These are phyloP conservation scores for Santalum album DNA, from an alignment of 164 flowering plant genomes.

Conservation along the genomic window DNA sequence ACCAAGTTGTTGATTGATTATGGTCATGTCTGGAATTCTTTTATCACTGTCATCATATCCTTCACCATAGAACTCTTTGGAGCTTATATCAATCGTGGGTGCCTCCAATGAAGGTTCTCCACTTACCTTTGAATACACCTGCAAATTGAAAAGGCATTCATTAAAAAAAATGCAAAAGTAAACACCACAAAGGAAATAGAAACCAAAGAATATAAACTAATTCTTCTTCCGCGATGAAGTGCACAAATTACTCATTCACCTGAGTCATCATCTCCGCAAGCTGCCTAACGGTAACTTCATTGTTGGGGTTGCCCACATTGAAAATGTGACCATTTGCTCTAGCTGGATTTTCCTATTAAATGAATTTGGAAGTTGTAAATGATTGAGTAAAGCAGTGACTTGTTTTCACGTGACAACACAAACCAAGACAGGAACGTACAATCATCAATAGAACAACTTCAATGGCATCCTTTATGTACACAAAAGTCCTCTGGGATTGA, in stretches of 20 bases:
- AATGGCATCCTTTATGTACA: constrained; percentile 65
- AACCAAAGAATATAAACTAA: too few species aligned
- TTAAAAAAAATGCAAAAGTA: background rate
- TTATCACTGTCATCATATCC: constrained; percentile 98
- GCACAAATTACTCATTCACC: constrained; percentile 24
- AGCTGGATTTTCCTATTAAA: constrained; percentile 84
- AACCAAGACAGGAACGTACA: constrained; percentile 20
- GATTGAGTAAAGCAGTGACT: too few species aligned
- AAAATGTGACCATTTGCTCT: constrained; percentile 86
- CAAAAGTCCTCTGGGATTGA: constrained; percentile 54
- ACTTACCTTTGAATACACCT: constrained; percentile 86
- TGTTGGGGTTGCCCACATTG: constrained; percentile 87
- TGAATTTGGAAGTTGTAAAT: too few species aligned
- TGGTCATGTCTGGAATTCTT: constrained; percentile 95
- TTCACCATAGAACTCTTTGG: constrained; percentile 93
- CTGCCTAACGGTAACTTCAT: constrained; percentile 92
- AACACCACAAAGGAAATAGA: background rate
- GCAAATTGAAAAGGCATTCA: constrained; percentile 3
- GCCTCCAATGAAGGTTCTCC: constrained; percentile 58
- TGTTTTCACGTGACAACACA: background rate
- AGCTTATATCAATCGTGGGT: constrained; percentile 87
- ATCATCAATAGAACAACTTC: constrained; percentile 69
- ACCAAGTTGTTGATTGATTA: constrained; percentile 89
- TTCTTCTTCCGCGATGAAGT: too few species aligned
- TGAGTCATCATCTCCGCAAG: constrained; percentile 92